phyloP scores from a whole-genome alignment of 331 rosid species.

The Malus hybrid region DNA sequence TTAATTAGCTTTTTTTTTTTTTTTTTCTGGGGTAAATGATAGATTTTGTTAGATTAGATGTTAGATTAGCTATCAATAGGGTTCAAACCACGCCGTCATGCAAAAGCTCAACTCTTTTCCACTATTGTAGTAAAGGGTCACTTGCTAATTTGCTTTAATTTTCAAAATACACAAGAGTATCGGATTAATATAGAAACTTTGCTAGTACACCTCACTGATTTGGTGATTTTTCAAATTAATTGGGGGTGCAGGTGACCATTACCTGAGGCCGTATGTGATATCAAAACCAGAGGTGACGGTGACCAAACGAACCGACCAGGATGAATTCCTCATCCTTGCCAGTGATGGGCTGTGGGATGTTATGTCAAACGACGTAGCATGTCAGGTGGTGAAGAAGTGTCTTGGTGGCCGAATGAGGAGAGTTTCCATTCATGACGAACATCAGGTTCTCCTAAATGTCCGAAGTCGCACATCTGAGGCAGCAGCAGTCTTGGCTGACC shows the following conservation, averaged over 20 bases:
- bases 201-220: not conserved
- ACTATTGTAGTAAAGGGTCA: no score
- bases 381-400: conserved; percentile 60
- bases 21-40: no score
- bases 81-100: no score
- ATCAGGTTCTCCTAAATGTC: not conserved
- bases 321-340: conserved; percentile 73
- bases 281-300: conserved; percentile 79
- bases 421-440: conserved; percentile 1
- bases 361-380: conserved; percentile 53
- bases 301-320: conserved; percentile 47
- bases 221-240: not conserved
- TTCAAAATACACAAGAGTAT: no score
- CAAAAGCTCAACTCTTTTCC: no score
- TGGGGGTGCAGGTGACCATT: conserved; percentile 52
- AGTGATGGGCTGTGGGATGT: conserved; percentile 96
- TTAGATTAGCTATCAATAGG: no score
- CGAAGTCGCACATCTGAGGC: conserved; percentile 38
- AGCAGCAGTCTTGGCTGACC: conserved; percentile 48
- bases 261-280: conserved; percentile 75
- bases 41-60: no score
- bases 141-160: no score
- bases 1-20: no score
- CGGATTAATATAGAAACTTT: not conserved
- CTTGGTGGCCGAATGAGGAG: conserved; percentile 32